These are phyloP conservation scores for Polymyxa betae DNA, from an alignment of 208 protist species.

Conservation along the genomic window DNA sequence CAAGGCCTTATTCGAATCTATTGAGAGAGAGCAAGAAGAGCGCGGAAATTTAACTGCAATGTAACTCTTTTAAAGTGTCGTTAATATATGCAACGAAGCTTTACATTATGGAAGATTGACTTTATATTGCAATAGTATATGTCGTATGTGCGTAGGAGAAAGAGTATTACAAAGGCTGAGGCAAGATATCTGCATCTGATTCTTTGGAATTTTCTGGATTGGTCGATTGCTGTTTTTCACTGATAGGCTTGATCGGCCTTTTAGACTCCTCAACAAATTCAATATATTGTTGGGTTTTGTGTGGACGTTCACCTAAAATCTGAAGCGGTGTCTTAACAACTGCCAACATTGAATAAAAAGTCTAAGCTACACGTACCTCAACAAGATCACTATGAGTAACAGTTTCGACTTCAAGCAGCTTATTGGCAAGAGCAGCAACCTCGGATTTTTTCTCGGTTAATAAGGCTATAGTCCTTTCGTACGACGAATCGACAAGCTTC, in stretches of 20 bases:
- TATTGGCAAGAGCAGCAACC: slow-evolving; percentile 61
- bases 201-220: slow-evolving; percentile 14
- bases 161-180: not conserved
- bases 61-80: too few species aligned
- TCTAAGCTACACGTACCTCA: too few species aligned
- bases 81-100: too few species aligned
- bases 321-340: not conserved
- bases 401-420: slow-evolving; percentile 64
- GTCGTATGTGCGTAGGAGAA: too few species aligned
- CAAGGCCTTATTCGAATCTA: slow-evolving; percentile 77
- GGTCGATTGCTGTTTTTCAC: not conserved
- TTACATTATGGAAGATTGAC: too few species aligned
- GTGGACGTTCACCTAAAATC: slow-evolving; percentile 50
- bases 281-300: slow-evolving; percentile 36
- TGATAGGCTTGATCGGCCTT: not conserved
- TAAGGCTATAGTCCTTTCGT: slow-evolving; percentile 73
- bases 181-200: not conserved
- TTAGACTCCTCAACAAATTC: slow-evolving; percentile 35
- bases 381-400: slow-evolving; percentile 47
- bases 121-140: too few species aligned
- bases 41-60: slow-evolving; percentile 72
- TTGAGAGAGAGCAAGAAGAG: slow-evolving; percentile 74
- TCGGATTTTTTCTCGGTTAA: slow-evolving; percentile 62
- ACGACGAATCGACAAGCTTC: slow-evolving; percentile 76
- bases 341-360: not conserved